Base-by-base conservation (phyloP, 1,284 basidiomycete genomes). In the Pseudozyma sp. region DNA sequence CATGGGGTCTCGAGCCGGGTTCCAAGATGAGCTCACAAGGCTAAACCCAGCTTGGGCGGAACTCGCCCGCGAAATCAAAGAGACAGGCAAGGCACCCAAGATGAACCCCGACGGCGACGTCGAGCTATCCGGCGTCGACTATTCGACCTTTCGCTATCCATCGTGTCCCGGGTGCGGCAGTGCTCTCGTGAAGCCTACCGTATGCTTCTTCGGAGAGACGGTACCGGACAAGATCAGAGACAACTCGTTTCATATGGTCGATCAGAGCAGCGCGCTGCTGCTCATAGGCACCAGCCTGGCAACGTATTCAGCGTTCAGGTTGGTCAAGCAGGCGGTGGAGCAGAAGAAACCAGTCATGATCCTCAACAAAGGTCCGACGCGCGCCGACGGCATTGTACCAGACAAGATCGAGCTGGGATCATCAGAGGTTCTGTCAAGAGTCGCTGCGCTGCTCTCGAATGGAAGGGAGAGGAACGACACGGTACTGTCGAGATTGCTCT, bases 41-140 rank as follows among this genome's bases (percentile, higher is more conserved):
- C 33, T 75, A 10, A 85, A 85, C 44, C 84, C 84, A 11, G 54
- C 55, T 3, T 84, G 84, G 84, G 68, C 72, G 5, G 54, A 72
- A n/a, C 68, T 79, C n/a, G 68, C 78, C 8, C 59, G 62, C 37
- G 64, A 80, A 31, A 69, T 83, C 64, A 42, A 47, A 2, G 56
- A 51, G 19, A 73, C 75, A 29, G 75, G 78, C 42, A 73, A 77
- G 55, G 51, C 62, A n/a, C 75, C 79, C 8, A 79, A 81, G 48
- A 81, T 72, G 8, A 85, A 85, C 57, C 84, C 84, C 1, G 84
- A 85, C 60, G 84, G 84, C 35, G 84, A 85, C 50, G 71, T 77
- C 5, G 69, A 79, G 39, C 68, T 83, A n/a, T 71, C 75, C 52
- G 69, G 77, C 16, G 77, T 78, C 49, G 80, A 84, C 54, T 84